Conservation (phyloP, 164 flowering plant species). For the Pachysandra terminalis region DNA sequence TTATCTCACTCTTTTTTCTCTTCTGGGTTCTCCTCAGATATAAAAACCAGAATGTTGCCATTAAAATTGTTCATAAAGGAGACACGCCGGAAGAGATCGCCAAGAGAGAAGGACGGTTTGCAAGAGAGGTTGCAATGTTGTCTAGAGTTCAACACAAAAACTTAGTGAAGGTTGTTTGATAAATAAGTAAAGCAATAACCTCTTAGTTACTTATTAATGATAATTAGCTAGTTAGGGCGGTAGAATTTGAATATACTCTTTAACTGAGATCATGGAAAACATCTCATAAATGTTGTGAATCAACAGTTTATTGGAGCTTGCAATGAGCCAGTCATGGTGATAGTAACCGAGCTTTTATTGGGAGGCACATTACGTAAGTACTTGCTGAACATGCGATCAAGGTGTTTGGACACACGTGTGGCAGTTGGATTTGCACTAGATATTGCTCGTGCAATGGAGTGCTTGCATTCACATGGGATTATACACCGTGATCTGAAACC, state of each 20-base stretch:
- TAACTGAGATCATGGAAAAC: not conserved
- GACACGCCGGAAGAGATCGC: slow-evolving; percentile 82
- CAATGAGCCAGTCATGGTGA: slow-evolving; percentile 79
- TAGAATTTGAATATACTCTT: not conserved
- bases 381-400: slow-evolving; percentile 65
- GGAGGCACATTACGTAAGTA: slow-evolving; percentile 91
- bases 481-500: slow-evolving; percentile 96
- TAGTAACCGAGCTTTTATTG: slow-evolving; percentile 80
- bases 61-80: slow-evolving; percentile 81
- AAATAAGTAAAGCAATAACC: not conserved
- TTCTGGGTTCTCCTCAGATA: slow-evolving; percentile 40
- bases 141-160: slow-evolving; percentile 94
- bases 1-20: not conserved
- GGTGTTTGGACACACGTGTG: slow-evolving; percentile 56
- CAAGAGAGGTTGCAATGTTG: slow-evolving; percentile 86
- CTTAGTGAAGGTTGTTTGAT: slow-evolving; percentile 72
- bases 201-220: not conserved
- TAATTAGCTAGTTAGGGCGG: not conserved
- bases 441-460: slow-evolving; percentile 90
- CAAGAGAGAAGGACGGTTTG: slow-evolving; percentile 64
- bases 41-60: slow-evolving; percentile 82
- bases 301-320: slow-evolving; percentile 92
- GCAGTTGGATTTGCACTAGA: slow-evolving; percentile 78
- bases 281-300: slow-evolving; percentile 12
- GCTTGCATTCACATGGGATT: slow-evolving; percentile 87